These are phyloP conservation scores for Speleostelium caveatum DNA, from an alignment of 78 protist genomes.

Conservation along the genomic window DNA sequence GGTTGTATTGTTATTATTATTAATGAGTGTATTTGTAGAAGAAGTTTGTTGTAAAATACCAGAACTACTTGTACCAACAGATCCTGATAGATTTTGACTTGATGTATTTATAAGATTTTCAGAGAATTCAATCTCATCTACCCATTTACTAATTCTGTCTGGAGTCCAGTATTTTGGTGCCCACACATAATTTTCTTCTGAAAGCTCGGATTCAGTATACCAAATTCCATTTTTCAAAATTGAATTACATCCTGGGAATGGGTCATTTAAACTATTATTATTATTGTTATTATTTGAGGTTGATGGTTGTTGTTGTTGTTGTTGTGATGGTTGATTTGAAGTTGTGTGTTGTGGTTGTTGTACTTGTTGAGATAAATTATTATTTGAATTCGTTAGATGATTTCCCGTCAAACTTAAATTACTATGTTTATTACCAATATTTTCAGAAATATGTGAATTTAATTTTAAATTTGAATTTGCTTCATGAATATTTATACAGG, in stretches of 20 bases:
- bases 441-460: constrained; percentile 8
- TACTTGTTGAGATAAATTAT: too few species aligned
- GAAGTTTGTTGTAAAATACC: too few species aligned
- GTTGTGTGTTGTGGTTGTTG: constrained; percentile 19
- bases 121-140: constrained; percentile 71
- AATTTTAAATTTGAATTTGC: background rate
- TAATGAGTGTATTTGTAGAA: too few species aligned
- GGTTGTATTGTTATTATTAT: too few species aligned
- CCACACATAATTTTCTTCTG: constrained; percentile 70
- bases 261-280: constrained; percentile 32
- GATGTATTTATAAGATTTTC: constrained; percentile 43
- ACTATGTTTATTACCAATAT: background rate
- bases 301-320: background rate
- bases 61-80: too few species aligned
- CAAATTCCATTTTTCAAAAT: constrained; percentile 67
- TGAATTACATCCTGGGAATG: constrained; percentile 57
- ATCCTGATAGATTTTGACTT: too few species aligned
- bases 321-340: too few species aligned
- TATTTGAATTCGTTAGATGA: background rate
- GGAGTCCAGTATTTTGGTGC: constrained; percentile 70
- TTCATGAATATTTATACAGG: background rate
- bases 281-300: background rate
- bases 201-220: constrained; percentile 74
- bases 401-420: background rate
- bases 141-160: constrained; percentile 72